Evolutionary conservation across 2,329 filamentous ascomycete species (phyloP), one percentile per base, ranked within the genome.

Genomic region (Zasmidium cellare): DNA sequence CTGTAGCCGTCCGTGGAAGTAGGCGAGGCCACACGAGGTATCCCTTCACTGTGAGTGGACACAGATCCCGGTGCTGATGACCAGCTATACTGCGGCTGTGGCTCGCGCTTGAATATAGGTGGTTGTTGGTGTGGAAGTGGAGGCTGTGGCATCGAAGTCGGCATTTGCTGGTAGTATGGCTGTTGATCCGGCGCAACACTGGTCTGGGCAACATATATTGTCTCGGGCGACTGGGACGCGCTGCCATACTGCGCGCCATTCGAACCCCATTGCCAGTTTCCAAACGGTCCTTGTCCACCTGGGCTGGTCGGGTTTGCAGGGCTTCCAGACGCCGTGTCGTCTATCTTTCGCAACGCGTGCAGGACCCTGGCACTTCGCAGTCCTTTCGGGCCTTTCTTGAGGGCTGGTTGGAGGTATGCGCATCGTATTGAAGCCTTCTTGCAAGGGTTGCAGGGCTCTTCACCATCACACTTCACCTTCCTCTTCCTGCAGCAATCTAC

Each of bases 381-480:
- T 9, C 72, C 71, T 47, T 73, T 73, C 5, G 72, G 72, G 1
- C 72, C 72, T 55, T 74, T 74, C 67, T 74, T 74, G 64, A 71
- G 72, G 9, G 71, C 67, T 22, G 69, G 66, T 51, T 72, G 69
- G 9, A 74, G 64, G 55, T 73, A 74, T 45, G 70, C 70, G 58
- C 72, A 74, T 59, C 68, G 60, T 47, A 74, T 71, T 7, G 63
- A 57, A 3, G 72, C 71, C 60, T 73, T 74, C 54, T 65, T 66
- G 58, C 72, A 74, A 18, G 72, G 72, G 14, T 60, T 62, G 59
- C 71, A 73, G 22, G 72, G 70, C 44, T 72, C 68, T 22, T 57
- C 53, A 16, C 69, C 69, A 62, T 74, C 71, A 50, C 72, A 74
- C 35, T 61, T 66, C 9, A 74, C 71, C 59, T 74, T 74, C 11